Percentiles rank a stretch among this genome's conserved stretches.
phyloP scores from a whole-genome alignment of 345 rosid genomes.

The Salix suchowensis region DNA sequence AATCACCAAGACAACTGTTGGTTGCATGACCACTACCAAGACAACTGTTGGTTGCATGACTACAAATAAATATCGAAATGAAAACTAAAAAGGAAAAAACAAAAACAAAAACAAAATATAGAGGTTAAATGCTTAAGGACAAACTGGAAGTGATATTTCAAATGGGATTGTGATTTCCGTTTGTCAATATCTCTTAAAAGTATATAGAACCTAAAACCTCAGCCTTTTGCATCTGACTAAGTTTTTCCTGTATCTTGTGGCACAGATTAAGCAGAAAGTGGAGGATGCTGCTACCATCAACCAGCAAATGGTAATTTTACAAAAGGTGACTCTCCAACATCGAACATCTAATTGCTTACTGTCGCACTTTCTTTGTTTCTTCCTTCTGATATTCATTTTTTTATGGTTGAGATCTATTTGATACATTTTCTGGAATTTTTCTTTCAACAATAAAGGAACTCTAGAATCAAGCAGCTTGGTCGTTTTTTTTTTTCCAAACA shows the following conservation, averaged over 20 bases:
- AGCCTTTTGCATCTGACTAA: background rate
- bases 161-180: background rate
- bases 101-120: background rate
- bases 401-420: background rate
- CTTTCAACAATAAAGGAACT: background rate
- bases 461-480: background rate
- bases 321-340: constrained; percentile 40
- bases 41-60: background rate
- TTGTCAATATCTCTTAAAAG: background rate
- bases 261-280: constrained; percentile 51
- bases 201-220: background rate
- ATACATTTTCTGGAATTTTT: background rate
- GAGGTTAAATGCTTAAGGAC: background rate
- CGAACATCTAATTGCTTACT: background rate
- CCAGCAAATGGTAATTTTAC: constrained; percentile 43
- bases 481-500: background rate
- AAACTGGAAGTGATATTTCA: background rate
- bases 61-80: background rate
- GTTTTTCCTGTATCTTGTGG: background rate
- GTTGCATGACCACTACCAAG: background rate
- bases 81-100: background rate
- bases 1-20: background rate
- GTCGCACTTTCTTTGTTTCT: background rate
- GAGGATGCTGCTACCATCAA: constrained; percentile 29
- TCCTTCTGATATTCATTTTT: background rate